A percentile compares a stretch with the other conserved stretches of the same genome.
These are phyloP conservation scores for Spergularia bocconei DNA, from an alignment of 148 eudicot genomes.

Conservation along the genomic window DNA sequence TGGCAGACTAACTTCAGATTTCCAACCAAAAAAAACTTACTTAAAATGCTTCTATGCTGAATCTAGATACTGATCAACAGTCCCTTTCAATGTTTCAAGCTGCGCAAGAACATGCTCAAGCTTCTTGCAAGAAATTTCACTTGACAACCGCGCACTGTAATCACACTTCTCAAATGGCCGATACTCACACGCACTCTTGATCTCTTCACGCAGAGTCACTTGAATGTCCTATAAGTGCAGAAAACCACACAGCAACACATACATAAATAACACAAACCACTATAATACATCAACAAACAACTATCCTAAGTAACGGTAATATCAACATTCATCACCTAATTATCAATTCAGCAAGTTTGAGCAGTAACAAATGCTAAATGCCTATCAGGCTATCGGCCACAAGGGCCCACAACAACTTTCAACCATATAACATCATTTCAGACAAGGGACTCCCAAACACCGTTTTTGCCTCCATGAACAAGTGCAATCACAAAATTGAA, in stretches of 20 bases:
- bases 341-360: not conserved
- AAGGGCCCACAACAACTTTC: not conserved
- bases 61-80: conserved; percentile 50
- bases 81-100: conserved; percentile 69
- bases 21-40: not conserved
- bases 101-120: conserved; percentile 53
- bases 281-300: not conserved
- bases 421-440: not conserved
- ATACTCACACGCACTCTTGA: conserved; percentile 91
- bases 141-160: conserved; percentile 81
- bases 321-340: not conserved
- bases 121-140: conserved; percentile 87
- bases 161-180: conserved; percentile 98
- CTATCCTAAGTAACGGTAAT: not conserved
- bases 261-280: not conserved
- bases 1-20: not conserved
- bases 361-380: not conserved
- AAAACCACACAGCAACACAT: conserved; percentile 1
- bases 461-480: not conserved
- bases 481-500: not conserved
- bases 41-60: conserved; percentile 21
- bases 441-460: not conserved
- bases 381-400: too few relatives aligned
- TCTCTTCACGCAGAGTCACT: conserved; percentile 81
- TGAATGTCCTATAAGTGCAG: conserved; percentile 67